These are phyloP conservation scores for Zygotorulaspora florentina DNA, from an alignment of 805 yeast species.

Conservation along the genomic window DNA sequence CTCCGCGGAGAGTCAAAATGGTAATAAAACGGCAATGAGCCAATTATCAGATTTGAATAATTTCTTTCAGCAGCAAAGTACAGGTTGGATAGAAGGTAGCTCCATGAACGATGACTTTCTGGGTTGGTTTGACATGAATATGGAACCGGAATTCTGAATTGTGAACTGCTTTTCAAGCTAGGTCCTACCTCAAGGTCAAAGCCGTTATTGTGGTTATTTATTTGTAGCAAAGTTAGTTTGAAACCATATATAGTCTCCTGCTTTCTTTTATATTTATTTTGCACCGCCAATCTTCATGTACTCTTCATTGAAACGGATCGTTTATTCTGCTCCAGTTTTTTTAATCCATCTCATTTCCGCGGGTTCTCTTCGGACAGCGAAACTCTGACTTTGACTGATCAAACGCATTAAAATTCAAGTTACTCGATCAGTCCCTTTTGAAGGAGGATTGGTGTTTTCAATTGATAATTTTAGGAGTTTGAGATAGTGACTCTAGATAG, in stretches of 20 bases:
- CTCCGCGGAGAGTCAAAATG: conserved; percentile 5
- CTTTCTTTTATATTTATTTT: neutral
- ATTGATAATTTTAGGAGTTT: too few species aligned
- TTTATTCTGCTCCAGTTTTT: too few species aligned
- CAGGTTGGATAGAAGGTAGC: conserved; percentile 80
- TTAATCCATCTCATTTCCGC: too few species aligned
- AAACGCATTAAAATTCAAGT: too few species aligned
- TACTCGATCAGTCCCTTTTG: too few species aligned
- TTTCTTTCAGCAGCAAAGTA: conserved; percentile 76
- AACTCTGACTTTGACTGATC: too few species aligned
- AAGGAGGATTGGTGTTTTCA: too few species aligned
- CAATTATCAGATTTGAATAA: conserved; percentile 40
- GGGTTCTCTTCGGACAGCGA: too few species aligned
- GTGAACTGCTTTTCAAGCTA: neutral
- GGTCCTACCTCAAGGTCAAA: neutral
- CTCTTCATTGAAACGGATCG: too few species aligned
- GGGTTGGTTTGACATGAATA: conserved; percentile 89
- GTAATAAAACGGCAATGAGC: conserved; percentile 6
- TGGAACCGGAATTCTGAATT: conserved; percentile 56
- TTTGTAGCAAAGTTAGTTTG: neutral
- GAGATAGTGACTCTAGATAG: neutral
- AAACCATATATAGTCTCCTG: too few species aligned
- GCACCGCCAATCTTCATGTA: too few species aligned
- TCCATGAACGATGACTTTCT: conserved; percentile 68
- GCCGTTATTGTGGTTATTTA: neutral